Evolutionary conservation across 495 filamentous ascomycete genomes (phyloP).

Genomic region (Lophiotrema nucula): DNA sequence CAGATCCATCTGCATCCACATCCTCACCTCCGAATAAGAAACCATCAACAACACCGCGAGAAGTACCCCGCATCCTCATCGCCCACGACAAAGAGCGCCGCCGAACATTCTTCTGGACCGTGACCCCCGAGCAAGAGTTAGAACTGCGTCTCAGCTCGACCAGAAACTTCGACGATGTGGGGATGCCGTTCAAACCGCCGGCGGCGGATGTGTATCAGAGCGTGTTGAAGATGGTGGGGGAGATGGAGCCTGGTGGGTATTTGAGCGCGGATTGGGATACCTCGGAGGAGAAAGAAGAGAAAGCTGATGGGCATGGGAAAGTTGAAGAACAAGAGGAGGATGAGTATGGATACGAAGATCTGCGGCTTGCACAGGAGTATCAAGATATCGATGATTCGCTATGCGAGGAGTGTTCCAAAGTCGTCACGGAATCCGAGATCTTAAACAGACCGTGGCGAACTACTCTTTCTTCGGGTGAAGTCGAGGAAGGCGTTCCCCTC

Average conservation of each 20-base stretch:
- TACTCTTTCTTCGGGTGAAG: neutral
- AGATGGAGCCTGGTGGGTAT: neutral
- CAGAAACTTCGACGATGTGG: neutral
- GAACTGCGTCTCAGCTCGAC: neutral
- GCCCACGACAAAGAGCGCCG: neutral
- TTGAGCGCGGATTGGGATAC: neutral
- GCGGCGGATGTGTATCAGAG: neutral
- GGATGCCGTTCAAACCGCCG: neutral
- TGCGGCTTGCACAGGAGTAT: too few relatives aligned
- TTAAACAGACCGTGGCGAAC: neutral
- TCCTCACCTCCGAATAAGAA: neutral
- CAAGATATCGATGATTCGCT: neutral
- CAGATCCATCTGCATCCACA: too few relatives aligned
- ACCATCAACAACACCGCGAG: neutral
- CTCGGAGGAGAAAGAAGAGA: neutral
- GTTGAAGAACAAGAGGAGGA: neutral
- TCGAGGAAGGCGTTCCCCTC: neutral
- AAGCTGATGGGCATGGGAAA: neutral
- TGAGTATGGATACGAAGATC: too few relatives aligned
- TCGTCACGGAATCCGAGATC: neutral
- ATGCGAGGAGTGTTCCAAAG: neutral
- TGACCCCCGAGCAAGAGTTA: neutral
- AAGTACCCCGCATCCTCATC: neutral
- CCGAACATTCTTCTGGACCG: neutral
- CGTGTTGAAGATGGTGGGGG: neutral